These are phyloP conservation scores for Alternaria atra DNA, from an alignment of 2,329 filamentous ascomycete species.

Conservation along the genomic window DNA sequence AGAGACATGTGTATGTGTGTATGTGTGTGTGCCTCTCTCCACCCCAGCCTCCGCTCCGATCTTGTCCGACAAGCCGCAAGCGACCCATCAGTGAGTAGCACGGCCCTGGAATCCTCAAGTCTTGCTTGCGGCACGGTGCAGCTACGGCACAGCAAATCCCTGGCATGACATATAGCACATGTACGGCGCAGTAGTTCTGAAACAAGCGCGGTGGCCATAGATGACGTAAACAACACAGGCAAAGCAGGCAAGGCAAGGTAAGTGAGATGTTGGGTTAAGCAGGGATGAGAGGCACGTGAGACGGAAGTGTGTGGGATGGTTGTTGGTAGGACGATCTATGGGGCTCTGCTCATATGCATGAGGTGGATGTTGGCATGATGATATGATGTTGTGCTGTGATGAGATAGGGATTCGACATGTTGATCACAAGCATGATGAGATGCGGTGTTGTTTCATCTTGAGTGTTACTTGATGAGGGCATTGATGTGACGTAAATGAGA, in stretches of 20 bases:
- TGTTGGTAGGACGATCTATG: neutral
- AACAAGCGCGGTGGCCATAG: neutral
- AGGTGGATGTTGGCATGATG: neutral
- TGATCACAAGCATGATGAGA: neutral
- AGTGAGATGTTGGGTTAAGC: neutral
- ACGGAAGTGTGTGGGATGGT: neutral
- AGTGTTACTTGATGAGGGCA: neutral
- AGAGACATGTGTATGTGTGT: neutral
- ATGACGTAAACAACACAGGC: neutral
- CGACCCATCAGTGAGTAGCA: neutral
- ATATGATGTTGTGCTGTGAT: neutral
- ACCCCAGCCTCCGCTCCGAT: neutral
- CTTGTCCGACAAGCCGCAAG: neutral
- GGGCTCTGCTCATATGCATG: neutral
- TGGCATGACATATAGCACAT: neutral
- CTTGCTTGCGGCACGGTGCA: neutral
- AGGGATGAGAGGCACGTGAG: neutral
- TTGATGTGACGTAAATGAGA: neutral
- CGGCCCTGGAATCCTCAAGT: neutral
- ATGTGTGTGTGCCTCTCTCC: neutral
- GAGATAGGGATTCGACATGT: neutral
- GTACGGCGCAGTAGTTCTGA: neutral
- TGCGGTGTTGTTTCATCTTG: neutral
- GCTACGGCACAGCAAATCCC: neutral
- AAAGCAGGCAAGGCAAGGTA: neutral